These are phyloP conservation scores for Chalciporus sphaerocephalus DNA, from an alignment of 768 basidiomycete species.

Conservation along the genomic window DNA sequence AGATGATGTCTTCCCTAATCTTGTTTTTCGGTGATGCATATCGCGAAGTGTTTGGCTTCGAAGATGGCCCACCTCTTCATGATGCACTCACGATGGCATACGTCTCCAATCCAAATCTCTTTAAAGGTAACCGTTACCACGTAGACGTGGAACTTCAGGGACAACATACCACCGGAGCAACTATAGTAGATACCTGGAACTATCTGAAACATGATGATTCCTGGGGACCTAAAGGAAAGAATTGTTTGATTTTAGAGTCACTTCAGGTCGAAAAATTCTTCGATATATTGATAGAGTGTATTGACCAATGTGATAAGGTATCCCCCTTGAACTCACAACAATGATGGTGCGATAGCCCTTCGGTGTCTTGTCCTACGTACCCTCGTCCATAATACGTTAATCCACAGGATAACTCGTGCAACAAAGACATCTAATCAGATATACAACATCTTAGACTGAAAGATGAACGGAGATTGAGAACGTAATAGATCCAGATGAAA, in stretches of 20 bases:
- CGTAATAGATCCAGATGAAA: background rate
- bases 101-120: conserved; percentile 63
- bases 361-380: background rate
- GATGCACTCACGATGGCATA: conserved; percentile 82
- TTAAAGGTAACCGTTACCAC: conserved; percentile 56
- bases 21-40: conserved; percentile 71
- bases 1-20: conserved; percentile 71
- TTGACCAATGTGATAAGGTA: conserved; percentile 52
- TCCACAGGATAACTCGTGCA: background rate
- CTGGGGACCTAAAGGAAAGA: conserved; percentile 74
- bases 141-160: conserved; percentile 82
- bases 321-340: conserved; percentile 52
- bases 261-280: conserved; percentile 69
- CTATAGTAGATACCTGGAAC: conserved; percentile 74
- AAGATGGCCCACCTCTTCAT: conserved; percentile 83
- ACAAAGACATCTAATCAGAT: background rate
- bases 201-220: conserved; percentile 54
- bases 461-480: background rate
- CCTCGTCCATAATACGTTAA: background rate
- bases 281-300: conserved; percentile 55
- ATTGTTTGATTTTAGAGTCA: conserved; percentile 65
- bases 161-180: conserved; percentile 65
- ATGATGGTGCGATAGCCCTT: background rate
- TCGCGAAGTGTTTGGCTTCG: conserved; percentile 72
- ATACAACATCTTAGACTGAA: background rate